Evolutionary conservation across 179 eudicot genomes (phyloP), one percentile per base, ranked within the genome.

Genomic region (Camellia oleifera): DNA sequence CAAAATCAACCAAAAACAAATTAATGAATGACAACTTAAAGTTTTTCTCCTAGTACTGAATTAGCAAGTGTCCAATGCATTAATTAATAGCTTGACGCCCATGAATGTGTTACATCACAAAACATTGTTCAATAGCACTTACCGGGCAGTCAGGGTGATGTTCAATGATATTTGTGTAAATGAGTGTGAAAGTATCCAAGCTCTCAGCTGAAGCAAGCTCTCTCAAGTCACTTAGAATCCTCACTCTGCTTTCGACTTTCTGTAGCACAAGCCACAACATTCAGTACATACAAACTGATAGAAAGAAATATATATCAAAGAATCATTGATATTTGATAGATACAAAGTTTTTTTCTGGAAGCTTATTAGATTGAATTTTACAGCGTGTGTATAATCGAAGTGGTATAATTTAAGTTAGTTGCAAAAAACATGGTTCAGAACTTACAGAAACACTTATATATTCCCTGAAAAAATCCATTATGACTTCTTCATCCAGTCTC

Each of bases 121-220:
- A 57, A 71, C 54, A 77, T 58, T 44, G 52, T 57, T 62, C 15
- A 26, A 26, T 13, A 61, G 69, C 62, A 81, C 97, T 91, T 90
- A 96, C 99, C 40, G 98, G 98, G 82, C 97, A 96, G 83, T 96
- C 99, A 73, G 99, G 99, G 81, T 96, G 99, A 88, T 94, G 95
- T 80, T 94, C 98, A 73, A 95, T 90, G 69, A 95, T 95, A 77
- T 95, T 91, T 83, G 98, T 95, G 85, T 95, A 95, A 81, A 92
- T 93, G 69, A 95, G 98, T 44, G 99, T 95, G 90, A 95, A 95
- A 42, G 97, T 86, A 87, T 95, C 99, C 66, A 95, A 93, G 85
- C 96, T 95, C 89, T 95, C 99, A 20, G 99, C 94, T 78, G 99
- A 96, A 79, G 99, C 98, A 88, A 96, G 97, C 84, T 96, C 99